phyloP scores from a whole-genome alignment of 192 early-diverging fungal genomes.

The Backusella westeae region DNA sequence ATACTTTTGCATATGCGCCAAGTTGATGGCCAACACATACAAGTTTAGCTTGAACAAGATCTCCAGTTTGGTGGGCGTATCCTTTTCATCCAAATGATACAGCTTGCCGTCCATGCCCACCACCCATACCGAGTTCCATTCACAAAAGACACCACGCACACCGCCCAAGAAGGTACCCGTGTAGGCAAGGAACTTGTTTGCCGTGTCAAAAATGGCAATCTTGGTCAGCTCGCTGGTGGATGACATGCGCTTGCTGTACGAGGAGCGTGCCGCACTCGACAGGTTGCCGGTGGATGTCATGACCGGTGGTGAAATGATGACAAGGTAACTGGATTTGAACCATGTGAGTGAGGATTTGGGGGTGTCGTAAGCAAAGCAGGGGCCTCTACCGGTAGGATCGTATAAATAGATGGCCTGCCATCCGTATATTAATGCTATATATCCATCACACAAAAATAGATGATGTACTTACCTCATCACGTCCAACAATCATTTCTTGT shows the following conservation, averaged over 20 bases:
- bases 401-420: slow-evolving; percentile 82
- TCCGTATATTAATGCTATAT: too few species aligned
- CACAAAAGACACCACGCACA: slow-evolving; percentile 69
- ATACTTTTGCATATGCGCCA: slow-evolving; percentile 79
- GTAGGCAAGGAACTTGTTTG: slow-evolving; percentile 91
- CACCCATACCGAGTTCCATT: slow-evolving; percentile 92
- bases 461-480: slow-evolving; percentile 60
- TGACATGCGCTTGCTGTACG: background rate
- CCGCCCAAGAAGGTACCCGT: slow-evolving; percentile 72
- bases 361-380: slow-evolving; percentile 88
- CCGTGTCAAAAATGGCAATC: slow-evolving; percentile 86
- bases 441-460: too few species aligned
- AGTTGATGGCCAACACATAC: slow-evolving; percentile 79
- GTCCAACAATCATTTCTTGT: slow-evolving; percentile 80
- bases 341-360: slow-evolving; percentile 66
- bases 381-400: slow-evolving; percentile 85
- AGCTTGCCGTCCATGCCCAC: slow-evolving; percentile 76
- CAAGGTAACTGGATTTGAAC: slow-evolving; percentile 70
- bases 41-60: slow-evolving; percentile 88
- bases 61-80: slow-evolving; percentile 83
- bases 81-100: slow-evolving; percentile 84
- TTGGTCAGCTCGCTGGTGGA: slow-evolving; percentile 45
- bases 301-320: slow-evolving; percentile 64
- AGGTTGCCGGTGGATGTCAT: slow-evolving; percentile 28
- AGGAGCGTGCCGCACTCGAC: slow-evolving; percentile 31